phyloP scores from a whole-genome alignment of 805 yeast genomes.

The Saturnispora halmiae region DNA sequence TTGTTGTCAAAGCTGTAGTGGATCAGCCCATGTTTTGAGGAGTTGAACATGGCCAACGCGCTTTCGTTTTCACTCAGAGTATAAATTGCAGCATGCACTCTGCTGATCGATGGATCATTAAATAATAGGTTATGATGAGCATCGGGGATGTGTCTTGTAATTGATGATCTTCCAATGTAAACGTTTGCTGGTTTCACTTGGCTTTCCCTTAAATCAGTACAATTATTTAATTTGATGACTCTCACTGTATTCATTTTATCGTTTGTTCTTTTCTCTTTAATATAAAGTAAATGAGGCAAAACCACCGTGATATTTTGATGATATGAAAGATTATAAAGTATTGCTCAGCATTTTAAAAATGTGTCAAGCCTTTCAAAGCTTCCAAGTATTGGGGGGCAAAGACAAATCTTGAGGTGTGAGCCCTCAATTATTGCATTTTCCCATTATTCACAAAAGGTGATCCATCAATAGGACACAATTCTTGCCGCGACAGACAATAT shows the following conservation, averaged over 20 bases:
- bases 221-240: neutral
- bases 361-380: neutral
- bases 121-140: conserved; percentile 16
- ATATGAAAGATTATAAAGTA: too few species aligned
- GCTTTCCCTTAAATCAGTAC: neutral
- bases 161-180: conserved; percentile 23
- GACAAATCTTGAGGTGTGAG: too few species aligned
- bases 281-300: neutral
- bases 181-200: too few species aligned
- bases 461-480: conserved; percentile 12
- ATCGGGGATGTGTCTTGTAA: conserved; percentile 8
- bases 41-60: conserved; percentile 4
- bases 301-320: neutral
- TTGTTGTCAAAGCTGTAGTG: neutral
- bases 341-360: neutral
- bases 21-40: conserved; percentile 12
- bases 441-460: conserved; percentile 8
- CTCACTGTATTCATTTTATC: neutral
- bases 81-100: conserved; percentile 16
- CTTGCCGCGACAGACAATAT: conserved; percentile 10
- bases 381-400: neutral
- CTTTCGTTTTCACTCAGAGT: neutral
- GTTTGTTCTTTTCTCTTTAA: neutral
- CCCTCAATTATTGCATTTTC: too few species aligned
- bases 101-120: conserved; percentile 21